Conservation (phyloP, 1,284 basidiomycete genomes). For the Ceratobasidium sp. region DNA sequence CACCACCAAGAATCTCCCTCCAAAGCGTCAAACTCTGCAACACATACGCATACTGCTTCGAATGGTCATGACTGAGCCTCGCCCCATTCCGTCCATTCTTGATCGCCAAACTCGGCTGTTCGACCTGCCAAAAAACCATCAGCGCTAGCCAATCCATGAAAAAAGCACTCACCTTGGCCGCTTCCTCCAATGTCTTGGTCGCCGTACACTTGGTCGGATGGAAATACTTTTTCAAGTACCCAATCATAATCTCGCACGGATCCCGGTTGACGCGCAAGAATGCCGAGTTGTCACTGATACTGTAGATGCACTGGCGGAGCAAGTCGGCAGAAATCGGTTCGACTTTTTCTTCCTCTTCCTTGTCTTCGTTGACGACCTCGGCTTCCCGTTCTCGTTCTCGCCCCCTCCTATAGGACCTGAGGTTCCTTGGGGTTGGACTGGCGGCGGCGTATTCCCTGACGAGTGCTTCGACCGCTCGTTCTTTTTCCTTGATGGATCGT, state of each 20-base stretch:
- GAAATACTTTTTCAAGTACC: conserved; percentile 74
- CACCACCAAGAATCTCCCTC: conserved; percentile 81
- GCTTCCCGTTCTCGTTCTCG: neutral
- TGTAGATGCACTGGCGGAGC: conserved; percentile 75
- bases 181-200: neutral
- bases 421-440: neutral
- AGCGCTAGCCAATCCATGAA: neutral
- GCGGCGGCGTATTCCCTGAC: conserved; percentile 63
- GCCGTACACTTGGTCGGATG: conserved; percentile 70
- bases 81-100: conserved; percentile 77
- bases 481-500: conserved; percentile 78
- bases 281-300: conserved; percentile 83
- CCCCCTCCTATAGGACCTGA: neutral
- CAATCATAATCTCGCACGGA: conserved; percentile 81
- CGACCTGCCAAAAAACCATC: neutral
- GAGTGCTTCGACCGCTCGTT: conserved; percentile 76
- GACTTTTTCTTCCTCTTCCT: conserved; percentile 63
- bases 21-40: conserved; percentile 81
- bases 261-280: conserved; percentile 81
- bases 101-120: conserved; percentile 56
- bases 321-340: conserved; percentile 33
- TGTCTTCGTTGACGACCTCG: conserved; percentile 47
- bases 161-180: neutral
- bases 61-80: conserved; percentile 78
- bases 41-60: conserved; percentile 80